These are phyloP conservation scores for Nakazawaea holstii DNA, from an alignment of 805 yeast species.

Conservation along the genomic window DNA sequence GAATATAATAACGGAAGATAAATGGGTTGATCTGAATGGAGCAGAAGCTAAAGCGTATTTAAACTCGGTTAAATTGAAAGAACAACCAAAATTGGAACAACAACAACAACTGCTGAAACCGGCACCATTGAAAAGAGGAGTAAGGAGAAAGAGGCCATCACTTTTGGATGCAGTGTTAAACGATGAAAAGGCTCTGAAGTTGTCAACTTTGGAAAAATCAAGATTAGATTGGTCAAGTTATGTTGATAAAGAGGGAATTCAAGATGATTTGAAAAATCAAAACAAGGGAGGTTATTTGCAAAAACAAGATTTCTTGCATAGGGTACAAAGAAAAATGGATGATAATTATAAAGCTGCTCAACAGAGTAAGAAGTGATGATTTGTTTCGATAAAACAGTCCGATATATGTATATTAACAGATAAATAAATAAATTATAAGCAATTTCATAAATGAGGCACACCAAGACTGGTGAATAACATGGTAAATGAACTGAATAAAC, in stretches of 20 bases:
- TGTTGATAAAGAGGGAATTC: slow-evolving; percentile 80
- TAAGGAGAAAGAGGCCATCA: slow-evolving; percentile 68
- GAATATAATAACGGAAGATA: slow-evolving; percentile 68
- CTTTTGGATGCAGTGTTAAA: slow-evolving; percentile 70
- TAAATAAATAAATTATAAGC: slow-evolving; percentile 48
- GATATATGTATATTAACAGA: not conserved
- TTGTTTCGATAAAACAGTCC: too few relatives aligned
- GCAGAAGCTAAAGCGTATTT: slow-evolving; percentile 86
- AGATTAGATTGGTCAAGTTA: slow-evolving; percentile 92
- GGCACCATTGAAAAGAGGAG: slow-evolving; percentile 15
- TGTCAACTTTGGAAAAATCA: slow-evolving; percentile 90
- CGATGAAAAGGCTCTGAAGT: slow-evolving; percentile 65
- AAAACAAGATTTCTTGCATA: slow-evolving; percentile 79
- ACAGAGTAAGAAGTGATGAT: slow-evolving; percentile 4
- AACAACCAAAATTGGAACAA: slow-evolving; percentile 7
- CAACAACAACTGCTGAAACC: slow-evolving; percentile 3
- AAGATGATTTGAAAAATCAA: slow-evolving; percentile 73
- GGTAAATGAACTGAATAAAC: slow-evolving; percentile 76
- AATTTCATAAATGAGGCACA: slow-evolving; percentile 51
- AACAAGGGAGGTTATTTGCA: slow-evolving; percentile 91
- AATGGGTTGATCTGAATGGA: slow-evolving; percentile 67
- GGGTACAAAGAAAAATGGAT: slow-evolving; percentile 63
- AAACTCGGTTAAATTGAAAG: slow-evolving; percentile 41
- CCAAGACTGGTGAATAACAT: slow-evolving; percentile 71
- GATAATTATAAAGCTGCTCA: slow-evolving; percentile 38